Evolutionary conservation across 2,329 filamentous ascomycete species (phyloP), one percentile per base, ranked within the genome.

Genomic region (Nothophaeocryptopus gaeumannii): DNA sequence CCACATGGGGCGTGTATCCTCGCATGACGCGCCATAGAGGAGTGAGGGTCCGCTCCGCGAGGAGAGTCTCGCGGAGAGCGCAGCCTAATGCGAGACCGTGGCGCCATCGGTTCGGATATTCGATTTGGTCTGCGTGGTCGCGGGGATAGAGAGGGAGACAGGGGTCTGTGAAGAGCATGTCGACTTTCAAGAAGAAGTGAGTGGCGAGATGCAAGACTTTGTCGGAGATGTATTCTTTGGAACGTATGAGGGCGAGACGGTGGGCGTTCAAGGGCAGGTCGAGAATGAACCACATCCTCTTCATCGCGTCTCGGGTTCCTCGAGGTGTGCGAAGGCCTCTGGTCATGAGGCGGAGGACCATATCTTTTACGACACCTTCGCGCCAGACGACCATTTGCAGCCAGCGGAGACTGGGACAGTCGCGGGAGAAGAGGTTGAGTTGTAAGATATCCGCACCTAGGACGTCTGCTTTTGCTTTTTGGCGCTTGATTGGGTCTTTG

Each of bases 201-300:
- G 83, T 79, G 2, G 80, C 75, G 43, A 80, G 74, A 62, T 81
- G 79, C 8, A 93, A 66, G 61, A 88, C 82, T 3, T 65, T 52
- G 49, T 85, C 72, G 8, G 76, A 71, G 76, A 86, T 86, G 40
- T 84, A 72, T 0, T 61, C 57, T 8, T 46, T 45, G 64, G 81
- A 81, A 29, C 72, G 72, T 5, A 89, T 66, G 5, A 85, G 70
- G 1, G 71, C 72, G 5, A 75, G 67, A 1, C 88, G 81, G 11
- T 78, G 71, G 0, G 56, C 60, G 42, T 76, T 84, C 11, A 80
- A 82, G 0, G 79, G 71, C 3, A 84, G 71, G 61, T 90, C 86
- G 73, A 89, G 82, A 31, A 88, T 63, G 44, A 86, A 76, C 89
- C 89, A 93, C 13, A 89, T 72, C 62, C 87, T 86, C 60, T 53